Evolutionary conservation across 1,284 basidiomycete genomes (phyloP).

Genomic region (Rhodotorula sp.): DNA sequence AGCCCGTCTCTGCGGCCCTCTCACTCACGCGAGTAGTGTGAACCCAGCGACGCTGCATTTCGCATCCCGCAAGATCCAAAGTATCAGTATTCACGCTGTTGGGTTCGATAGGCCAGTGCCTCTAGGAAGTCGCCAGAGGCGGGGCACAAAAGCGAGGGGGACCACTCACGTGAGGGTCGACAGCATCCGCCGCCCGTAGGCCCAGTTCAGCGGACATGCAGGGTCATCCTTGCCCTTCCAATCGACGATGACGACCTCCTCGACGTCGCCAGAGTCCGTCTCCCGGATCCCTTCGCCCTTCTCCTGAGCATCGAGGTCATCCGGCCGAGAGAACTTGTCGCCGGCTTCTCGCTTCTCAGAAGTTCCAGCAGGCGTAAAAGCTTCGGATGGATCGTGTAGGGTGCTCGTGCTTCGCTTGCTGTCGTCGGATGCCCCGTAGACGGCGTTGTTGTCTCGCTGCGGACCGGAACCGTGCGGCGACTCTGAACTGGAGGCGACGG

Average conservation of each 20-base stretch:
- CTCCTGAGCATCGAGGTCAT: too few relatives aligned
- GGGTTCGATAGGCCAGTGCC: too few relatives aligned
- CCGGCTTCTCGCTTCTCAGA: not conserved
- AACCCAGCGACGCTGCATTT: conserved; percentile 27
- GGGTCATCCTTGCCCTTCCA: conserved; percentile 48
- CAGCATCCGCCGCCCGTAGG: conserved; percentile 27
- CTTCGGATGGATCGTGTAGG: not conserved
- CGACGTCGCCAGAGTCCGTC: conserved; percentile 1
- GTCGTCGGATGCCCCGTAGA: not conserved
- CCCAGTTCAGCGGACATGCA: conserved; percentile 48
- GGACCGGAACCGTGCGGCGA: too few relatives aligned
- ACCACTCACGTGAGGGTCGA: conserved; percentile 11
- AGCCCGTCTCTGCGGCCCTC: too few relatives aligned
- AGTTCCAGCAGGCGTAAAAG: too few relatives aligned
- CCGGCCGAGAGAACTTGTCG: not conserved
- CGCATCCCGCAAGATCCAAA: not conserved
- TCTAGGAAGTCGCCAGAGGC: too few relatives aligned
- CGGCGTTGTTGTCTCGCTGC: not conserved
- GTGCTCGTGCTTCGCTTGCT: not conserved
- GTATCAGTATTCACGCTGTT: too few relatives aligned
- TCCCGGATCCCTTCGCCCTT: conserved; percentile 1
- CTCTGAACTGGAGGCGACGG: too few relatives aligned
- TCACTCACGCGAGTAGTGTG: conserved; percentile 29
- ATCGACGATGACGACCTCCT: conserved; percentile 50
- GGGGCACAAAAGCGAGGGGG: too few relatives aligned